Conservation (phyloP, 1,284 basidiomycete species). For the Cutaneotrichosporon cutaneum region DNA sequence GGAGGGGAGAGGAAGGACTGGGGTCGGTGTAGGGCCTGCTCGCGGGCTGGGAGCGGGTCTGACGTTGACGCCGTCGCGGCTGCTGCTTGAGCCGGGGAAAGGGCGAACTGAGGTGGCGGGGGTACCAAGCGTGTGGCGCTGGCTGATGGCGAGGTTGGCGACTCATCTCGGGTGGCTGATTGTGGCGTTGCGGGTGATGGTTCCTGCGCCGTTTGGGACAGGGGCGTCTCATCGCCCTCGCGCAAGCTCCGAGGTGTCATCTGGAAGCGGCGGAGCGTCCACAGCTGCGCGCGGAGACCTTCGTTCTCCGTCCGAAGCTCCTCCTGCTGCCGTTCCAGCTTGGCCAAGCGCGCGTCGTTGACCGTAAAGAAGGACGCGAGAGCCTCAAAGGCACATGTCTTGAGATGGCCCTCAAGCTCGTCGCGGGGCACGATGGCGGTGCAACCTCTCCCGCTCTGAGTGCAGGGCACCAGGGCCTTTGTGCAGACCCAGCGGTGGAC, state of each 20-base stretch:
- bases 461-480: slow-evolving; percentile 55
- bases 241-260: slow-evolving; percentile 7
- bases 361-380: slow-evolving; percentile 62
- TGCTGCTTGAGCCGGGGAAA: background rate
- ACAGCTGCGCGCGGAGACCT: slow-evolving; percentile 60
- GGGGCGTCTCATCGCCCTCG: background rate
- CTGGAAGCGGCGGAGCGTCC: slow-evolving; percentile 52
- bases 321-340: slow-evolving; percentile 54
- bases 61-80: background rate
- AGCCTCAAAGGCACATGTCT: slow-evolving; percentile 62
- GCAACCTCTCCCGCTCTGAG: slow-evolving; percentile 61
- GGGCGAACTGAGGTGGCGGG: background rate
- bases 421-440: slow-evolving; percentile 58
- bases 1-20: slow-evolving; percentile 8
- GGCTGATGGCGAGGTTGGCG: background rate
- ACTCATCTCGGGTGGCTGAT: background rate
- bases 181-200: background rate
- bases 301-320: slow-evolving; percentile 61
- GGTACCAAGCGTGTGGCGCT: slow-evolving; percentile 8
- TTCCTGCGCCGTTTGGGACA: background rate
- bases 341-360: slow-evolving; percentile 55
- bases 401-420: slow-evolving; percentile 56
- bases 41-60: background rate
- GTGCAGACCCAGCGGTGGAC: slow-evolving; percentile 40
- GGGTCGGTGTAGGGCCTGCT: background rate